Evolutionary conservation across 2,329 filamentous ascomycete genomes (phyloP), one percentile per base, ranked within the genome.

Genomic region (Sclerotinia nivalis): DNA sequence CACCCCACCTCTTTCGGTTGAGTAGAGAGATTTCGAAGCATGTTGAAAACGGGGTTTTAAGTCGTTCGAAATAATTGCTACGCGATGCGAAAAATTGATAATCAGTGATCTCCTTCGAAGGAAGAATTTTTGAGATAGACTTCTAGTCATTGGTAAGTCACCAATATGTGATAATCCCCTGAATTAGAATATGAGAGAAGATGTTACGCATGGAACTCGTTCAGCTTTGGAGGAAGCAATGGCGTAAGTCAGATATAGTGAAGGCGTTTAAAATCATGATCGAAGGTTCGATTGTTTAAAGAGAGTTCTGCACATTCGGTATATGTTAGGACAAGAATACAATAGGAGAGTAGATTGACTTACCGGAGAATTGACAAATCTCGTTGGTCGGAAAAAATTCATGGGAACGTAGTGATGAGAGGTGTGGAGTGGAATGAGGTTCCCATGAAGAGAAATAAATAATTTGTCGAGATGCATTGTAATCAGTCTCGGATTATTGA

Each of bases 341-440:
- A 20, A 20, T 40, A 20, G n/a, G 22, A 40, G 47, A 18, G 31
- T 40, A 22, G 22, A 52, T n/a, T 18, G 31, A 49, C 60, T 40
- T 50, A 64, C 60, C 45, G 50, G 43, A 62, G 43, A 62, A 62
- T 62, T 49, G 28, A 18, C 3, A 10, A 13, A 49, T 62, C 59
- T 34, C 59, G n/a, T 12, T 8, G 22, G 2, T n/a, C 22, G 20
- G 8, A n/a, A n/a, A 25, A 37, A 10, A 8, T 37, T 50, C 7
- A 50, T 13, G 8, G 4, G 4, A 37, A 12, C 5, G 13, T 50
- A 20, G 31, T 50, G 60, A 13, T 50, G 12, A 31, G 13, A 43
- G 13, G 13, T 37, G 15, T 34, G 1, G 20, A 49, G 1, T 45
- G 18, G 25, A 45, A 18, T 20, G 56, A 61, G 37, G 20, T 54